Conservation (phyloP, 345 rosid species). For the Arabidopsis arenosa region DNA sequence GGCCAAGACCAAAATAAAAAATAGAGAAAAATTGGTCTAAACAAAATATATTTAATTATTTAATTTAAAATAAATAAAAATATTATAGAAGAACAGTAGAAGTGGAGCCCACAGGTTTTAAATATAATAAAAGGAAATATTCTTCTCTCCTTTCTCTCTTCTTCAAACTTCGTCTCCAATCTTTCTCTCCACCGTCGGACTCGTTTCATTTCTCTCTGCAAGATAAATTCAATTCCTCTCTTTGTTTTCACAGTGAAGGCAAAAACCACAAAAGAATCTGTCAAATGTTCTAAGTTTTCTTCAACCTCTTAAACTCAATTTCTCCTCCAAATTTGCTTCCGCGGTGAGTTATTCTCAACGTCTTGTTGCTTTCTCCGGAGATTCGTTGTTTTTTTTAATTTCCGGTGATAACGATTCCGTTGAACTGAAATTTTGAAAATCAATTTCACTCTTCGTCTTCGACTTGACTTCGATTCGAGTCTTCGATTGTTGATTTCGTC, state of each 20-base stretch:
- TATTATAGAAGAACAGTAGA: neutral
- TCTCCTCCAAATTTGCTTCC: conserved; percentile 14
- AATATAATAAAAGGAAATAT: conserved; percentile 5
- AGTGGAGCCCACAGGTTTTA: conserved; percentile 38
- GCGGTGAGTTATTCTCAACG: conserved; percentile 36
- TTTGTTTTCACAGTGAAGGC: neutral
- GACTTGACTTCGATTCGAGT: conserved; percentile 3
- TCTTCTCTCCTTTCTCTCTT: conserved; percentile 36
- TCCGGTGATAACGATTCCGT: neutral
- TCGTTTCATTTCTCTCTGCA: conserved; percentile 12
- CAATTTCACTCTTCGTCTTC: neutral
- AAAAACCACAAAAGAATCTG: conserved; percentile 3
- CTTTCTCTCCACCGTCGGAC: conserved; percentile 42
- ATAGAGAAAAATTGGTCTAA: neutral
- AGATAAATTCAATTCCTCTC: neutral
- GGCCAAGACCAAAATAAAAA: neutral
- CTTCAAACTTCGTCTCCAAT: conserved; percentile 41
- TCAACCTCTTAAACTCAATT: conserved; percentile 6
- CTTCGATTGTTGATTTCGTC: neutral
- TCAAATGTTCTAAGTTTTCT: conserved; percentile 24
- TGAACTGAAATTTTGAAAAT: conserved; percentile 6
- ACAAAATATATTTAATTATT: too few species aligned
- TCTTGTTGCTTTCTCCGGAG: neutral
- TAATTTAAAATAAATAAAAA: neutral
- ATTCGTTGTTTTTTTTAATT: neutral